Evolutionary conservation across 208 protist species (phyloP).

Genomic region (Leishmania turanica): DNA sequence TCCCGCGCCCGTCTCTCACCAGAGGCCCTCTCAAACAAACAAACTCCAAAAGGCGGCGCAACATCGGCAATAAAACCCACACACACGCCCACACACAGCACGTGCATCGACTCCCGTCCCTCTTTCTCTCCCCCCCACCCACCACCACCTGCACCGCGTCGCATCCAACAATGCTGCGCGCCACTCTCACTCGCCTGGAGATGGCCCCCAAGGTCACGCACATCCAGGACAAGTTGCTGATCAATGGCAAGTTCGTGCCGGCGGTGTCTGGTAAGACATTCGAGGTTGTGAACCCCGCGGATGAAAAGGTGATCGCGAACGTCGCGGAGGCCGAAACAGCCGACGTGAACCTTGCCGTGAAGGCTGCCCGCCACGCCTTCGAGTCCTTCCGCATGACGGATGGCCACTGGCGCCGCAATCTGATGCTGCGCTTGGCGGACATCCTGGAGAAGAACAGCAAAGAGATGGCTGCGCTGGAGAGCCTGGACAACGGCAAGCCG

Average conservation of each 20-base stretch:
- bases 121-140: background rate
- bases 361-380: slow-evolving; percentile 73
- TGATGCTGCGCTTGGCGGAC: slow-evolving; percentile 81
- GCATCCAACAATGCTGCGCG: slow-evolving; percentile 20
- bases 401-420: slow-evolving; percentile 47
- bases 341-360: slow-evolving; percentile 88
- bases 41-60: too few species aligned
- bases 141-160: too few species aligned
- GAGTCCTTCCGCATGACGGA: slow-evolving; percentile 45
- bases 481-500: slow-evolving; percentile 92
- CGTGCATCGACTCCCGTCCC: background rate
- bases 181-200: slow-evolving; percentile 23
- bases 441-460: slow-evolving; percentile 66
- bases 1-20: too few species aligned
- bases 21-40: too few species aligned
- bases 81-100: background rate
- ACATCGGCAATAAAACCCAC: background rate
- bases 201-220: slow-evolving; percentile 36
- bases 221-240: slow-evolving; percentile 84
- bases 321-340: slow-evolving; percentile 76
- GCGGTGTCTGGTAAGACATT: slow-evolving; percentile 73
- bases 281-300: slow-evolving; percentile 76
- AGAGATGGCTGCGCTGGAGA: slow-evolving; percentile 82
- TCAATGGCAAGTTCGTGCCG: slow-evolving; percentile 86
- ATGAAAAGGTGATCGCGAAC: slow-evolving; percentile 70